Base-by-base conservation (phyloP, 306 rosid species). In the Citrullus amarus region DNA sequence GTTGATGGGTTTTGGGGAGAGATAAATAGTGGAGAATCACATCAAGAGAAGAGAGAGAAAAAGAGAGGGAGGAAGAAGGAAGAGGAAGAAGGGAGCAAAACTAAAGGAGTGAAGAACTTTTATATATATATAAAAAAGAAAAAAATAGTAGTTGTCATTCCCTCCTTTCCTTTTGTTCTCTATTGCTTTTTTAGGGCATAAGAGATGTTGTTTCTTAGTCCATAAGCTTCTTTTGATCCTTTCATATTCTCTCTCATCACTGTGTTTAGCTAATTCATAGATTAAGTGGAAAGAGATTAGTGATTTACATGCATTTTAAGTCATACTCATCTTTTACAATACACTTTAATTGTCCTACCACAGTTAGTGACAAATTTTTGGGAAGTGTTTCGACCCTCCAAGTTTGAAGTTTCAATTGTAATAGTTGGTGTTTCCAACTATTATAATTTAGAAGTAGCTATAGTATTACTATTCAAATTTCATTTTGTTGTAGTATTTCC, bases 21-120 rank as follows among this genome's bases (percentile, higher is more conserved):
- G 61, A 67, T 54, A 43, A 73, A 61, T 17, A 79, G 81, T 79
- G 75, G 81, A 79, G 81, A 79, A 79, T 79, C 71, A 77, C 71
- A 77, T 61, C 80, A 77, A 36, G 79, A 77, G 80, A 76, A 46
- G 32, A 30, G 30, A 74, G 78, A 53, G 60, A 14, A 39, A 22
- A 3, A 15, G 46, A 36, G 54, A 39, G 17, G 28, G 10, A 48
- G 13, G 39, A 48, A 46, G 22, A 17, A 25, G 4, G 59, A n/a
- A 14, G 3, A 56, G 15, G 48, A 58, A 32, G 18, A 62, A 13
- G 44, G 56, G 56, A 77, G 39, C 70, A 60, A 60, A 77, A 77
- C 17, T 77, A 77, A 77, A 77, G 80, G 72, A 25, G 36, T 44
- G 55, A 46, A 8, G 55, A 46, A 8, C 80, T 77, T 77, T 60